Base-by-base conservation (phyloP, 1,284 basidiomycete genomes). In the Microbotryum lychnidis-dioicae region DNA sequence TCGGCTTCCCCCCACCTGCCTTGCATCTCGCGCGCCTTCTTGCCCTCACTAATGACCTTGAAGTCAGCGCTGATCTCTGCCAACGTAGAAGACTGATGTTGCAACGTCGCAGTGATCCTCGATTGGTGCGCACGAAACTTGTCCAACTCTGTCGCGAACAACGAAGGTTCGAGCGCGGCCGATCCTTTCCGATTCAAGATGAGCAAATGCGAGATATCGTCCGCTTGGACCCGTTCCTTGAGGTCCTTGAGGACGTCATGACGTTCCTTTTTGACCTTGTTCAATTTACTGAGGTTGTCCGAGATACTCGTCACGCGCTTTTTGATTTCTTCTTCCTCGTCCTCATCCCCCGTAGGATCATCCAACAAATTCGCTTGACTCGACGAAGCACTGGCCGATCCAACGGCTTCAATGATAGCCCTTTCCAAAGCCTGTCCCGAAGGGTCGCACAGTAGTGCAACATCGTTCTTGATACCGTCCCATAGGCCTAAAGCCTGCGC, bases 201-300 rank as follows among this genome's bases (percentile, higher is more conserved):
- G 1, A 98, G 82, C 1, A 97, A 80, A 73, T 96, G 91, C 0
- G 93, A 97, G 10, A 98, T 94, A 71, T 98, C 96, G 76, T 98
- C 96, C 33, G 82, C 81, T 82, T 97, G 96, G 52, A 97, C 84
- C 89, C 93, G 72, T 46, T 96, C 91, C 75, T 97, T 97, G 54
- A 98, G 79, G 73, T 97, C 92, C 73, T 89, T 90, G 53, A 98
- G 78, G 0, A 92, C 85, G 64, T 92, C 89, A 23, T 82, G 83
- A 46, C 94, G 80, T 75, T 97, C 93, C 61, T 84, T 82, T 50
- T 85, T 81, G 68, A 96, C 87, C 79, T 91, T 87, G 76, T 84
- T 85, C 57, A 94, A 74, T 64, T 84, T 79, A 27, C 84, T 84
- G 6, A 94, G 75, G 48, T 84, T 77, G 64, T 92, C 88, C 63